Evolutionary conservation across 805 yeast genomes (phyloP), one percentile per base, ranked within the genome.

Genomic region (Wickerhamomyces ciferrii): DNA sequence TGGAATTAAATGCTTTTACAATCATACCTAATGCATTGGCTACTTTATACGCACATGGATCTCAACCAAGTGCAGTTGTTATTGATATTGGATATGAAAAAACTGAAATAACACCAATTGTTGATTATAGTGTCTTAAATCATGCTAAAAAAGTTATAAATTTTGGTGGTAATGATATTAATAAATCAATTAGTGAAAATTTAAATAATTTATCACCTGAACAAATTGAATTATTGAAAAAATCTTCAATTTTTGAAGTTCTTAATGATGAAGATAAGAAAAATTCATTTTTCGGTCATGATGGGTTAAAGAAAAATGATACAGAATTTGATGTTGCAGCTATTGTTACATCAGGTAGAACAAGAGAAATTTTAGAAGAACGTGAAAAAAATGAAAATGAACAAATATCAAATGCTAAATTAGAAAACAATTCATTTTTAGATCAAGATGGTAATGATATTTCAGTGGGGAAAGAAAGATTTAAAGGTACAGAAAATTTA

Each of bases 251-350:
- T 42, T 92, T 71, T 61, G 97, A 92, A 69, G 85, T 88, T 8
- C 72, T 90, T 52, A 79, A 76, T 66, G 84, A 80, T 49, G 87
- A 84, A 55, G 84, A 76, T 41, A 77, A 78, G 37, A 71, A 76
- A 45, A 75, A 74, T 48, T 78, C 87, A 1, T 82, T 81, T 58
- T 83, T 81, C 54, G 82, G 84, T 19, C 60, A 74, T 47, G 81
- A 77, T 43, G 83, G 76, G 31, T 64, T 74, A 8, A 49, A 49
- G 15, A 66, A 62, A 15, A 74, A 70, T 5, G 88, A 81, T 35
- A 92, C 85, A 27, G 95, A 82, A 4, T 74, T 89, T 35, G 96
- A 92, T 62, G 90, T 92, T 42, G 96, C 97, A 2, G 88, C 90
- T 37, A 81, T 91, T 54, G 94, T 91, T 13, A 79, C 94, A 2